Conservation (phyloP, 768 basidiomycete genomes). For the Pleurotus cornucopiae region DNA sequence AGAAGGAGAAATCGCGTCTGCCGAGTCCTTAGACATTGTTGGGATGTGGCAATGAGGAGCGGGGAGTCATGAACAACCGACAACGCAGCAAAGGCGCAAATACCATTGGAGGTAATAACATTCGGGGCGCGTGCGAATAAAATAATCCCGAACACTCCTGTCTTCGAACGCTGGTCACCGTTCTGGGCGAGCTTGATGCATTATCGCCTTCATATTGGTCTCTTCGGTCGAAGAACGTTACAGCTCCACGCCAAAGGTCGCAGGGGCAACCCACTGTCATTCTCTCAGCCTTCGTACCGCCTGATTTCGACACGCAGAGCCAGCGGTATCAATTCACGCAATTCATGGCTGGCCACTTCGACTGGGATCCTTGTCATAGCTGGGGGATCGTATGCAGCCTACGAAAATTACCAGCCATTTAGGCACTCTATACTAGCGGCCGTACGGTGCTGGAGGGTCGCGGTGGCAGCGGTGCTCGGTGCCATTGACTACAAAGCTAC, state of each 20-base stretch:
- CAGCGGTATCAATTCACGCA: neutral
- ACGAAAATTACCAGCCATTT: constrained; percentile 68
- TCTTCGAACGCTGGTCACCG: neutral
- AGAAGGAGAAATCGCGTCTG: neutral
- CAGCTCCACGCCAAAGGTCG: neutral
- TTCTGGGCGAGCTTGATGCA: constrained; percentile 1
- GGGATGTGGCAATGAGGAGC: neutral
- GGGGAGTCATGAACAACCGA: neutral
- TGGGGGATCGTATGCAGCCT: constrained; percentile 42
- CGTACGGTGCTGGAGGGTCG: constrained; percentile 77
- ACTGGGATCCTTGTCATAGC: constrained; percentile 30
- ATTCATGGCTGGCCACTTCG: constrained; percentile 32
- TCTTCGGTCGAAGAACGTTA: neutral
- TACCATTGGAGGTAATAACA: neutral
- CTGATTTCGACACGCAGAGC: neutral
- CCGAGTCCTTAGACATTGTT: constrained; percentile 4
- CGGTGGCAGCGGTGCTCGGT: constrained; percentile 57
- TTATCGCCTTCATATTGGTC: neutral
- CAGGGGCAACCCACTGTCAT: neutral
- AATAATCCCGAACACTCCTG: neutral
- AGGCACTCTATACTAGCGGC: constrained; percentile 72
- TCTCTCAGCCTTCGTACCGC: constrained; percentile 1
- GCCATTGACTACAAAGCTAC: constrained; percentile 73
- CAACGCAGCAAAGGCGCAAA: too few species aligned
- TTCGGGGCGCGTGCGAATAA: constrained; percentile 5